Percentiles rank a stretch among this genome's conserved stretches.
These are phyloP conservation scores for Talaromyces atroroseus DNA, from an alignment of 2,329 filamentous ascomycete genomes.

Conservation along the genomic window DNA sequence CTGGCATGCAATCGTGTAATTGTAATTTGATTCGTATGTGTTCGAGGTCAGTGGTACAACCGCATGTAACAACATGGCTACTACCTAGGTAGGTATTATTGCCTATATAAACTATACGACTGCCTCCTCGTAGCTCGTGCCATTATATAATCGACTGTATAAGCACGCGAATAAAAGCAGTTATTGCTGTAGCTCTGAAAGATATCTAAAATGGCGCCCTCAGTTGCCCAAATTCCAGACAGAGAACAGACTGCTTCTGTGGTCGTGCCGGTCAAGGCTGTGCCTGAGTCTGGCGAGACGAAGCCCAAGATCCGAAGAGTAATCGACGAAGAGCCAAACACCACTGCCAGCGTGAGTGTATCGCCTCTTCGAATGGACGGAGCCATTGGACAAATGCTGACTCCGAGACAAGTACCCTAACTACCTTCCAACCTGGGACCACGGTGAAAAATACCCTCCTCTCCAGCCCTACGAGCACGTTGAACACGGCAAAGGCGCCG, in stretches of 20 bases:
- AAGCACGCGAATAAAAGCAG: too few relatives aligned
- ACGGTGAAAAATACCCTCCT: slow-evolving; percentile 30
- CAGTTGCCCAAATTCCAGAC: slow-evolving; percentile 1
- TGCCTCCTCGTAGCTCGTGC: too few relatives aligned
- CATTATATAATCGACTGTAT: too few relatives aligned
- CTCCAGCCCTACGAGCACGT: slow-evolving; percentile 38
- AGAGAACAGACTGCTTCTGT: neutral
- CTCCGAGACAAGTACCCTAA: slow-evolving; percentile 26
- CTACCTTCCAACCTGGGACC: slow-evolving; percentile 23
- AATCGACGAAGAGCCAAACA: slow-evolving; percentile 4
- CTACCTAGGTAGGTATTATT: too few relatives aligned
- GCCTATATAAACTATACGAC: too few relatives aligned
- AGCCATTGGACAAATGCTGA: too few relatives aligned
- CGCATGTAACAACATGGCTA: too few relatives aligned
- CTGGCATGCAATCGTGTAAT: neutral
- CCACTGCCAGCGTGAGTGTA: slow-evolving; percentile 1
- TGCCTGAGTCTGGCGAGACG: neutral
- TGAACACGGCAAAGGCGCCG: slow-evolving; percentile 38
- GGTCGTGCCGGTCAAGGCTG: neutral
- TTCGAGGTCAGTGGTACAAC: too few relatives aligned
- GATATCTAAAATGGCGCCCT: slow-evolving; percentile 9
- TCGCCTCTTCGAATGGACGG: too few relatives aligned
- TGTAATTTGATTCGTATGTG: too few relatives aligned
- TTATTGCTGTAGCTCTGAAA: too few relatives aligned
- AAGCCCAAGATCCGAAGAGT: slow-evolving; percentile 7